Evolutionary conservation across 371 early-diverging fungal genomes (phyloP), one percentile per base, ranked within the genome.

Genomic region (Apophysomyces trapeziformis): DNA sequence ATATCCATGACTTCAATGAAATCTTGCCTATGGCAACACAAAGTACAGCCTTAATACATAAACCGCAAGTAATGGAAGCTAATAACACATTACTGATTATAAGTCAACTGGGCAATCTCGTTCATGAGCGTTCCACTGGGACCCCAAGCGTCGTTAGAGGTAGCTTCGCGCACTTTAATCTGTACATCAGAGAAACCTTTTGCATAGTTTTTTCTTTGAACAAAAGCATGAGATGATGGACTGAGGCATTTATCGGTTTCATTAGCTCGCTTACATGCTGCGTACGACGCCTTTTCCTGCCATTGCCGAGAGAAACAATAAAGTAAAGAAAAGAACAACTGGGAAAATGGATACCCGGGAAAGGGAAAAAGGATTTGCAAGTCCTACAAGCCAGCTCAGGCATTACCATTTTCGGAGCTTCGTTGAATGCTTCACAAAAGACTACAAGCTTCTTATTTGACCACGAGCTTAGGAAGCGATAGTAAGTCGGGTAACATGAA

Each of bases 1-100:
- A 97, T 95, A 69, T 95, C 94, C 96, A 98, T 96, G 46, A 98
- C 92, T 70, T 94, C 96, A 64, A 92, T 65, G 85, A 96, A 96
- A 50, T 91, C 89, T 59, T 89, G 85, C 58, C 96, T 96, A 76
- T 36, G 16, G 14, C 21, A 45, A 41, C 16, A 38, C 2, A 21
- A 66, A 38, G 37, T 50, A 16, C 58, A 36, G 44, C n/a, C 16
- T 58, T 36, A 16, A 18, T 61, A 16, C 16, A 18, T 44, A 80
- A 21, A 6, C 54, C 8, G 11, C 21, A 26, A 26, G 32, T 26
- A 26, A 26, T 2, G 32, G 3, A 26, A 26, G 32, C 4, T 1
- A 21, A 9, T 9, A 11, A 50, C 11, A 50, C 54, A 89, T 79
- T 87, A 95, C 96, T 87, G 90, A 71, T 89, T 89, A 83, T 84